Evolutionary conservation across 345 rosid species (phyloP).

Genomic region (Arabis alpina): DNA sequence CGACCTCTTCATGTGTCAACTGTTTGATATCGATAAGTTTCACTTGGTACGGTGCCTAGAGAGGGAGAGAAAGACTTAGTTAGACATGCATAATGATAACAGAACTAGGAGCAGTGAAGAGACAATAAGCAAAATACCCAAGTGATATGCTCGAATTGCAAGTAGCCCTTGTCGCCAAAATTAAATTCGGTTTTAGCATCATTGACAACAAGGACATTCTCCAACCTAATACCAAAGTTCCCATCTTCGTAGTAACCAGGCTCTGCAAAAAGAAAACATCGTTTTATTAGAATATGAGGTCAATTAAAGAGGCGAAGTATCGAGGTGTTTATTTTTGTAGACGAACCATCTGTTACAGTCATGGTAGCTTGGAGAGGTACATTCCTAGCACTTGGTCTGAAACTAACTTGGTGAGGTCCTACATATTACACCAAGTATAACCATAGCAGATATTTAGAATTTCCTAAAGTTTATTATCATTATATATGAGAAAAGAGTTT

Average conservation of each 20-base stretch:
- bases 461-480: background rate
- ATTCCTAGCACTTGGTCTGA: constrained; percentile 77
- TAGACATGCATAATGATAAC: background rate
- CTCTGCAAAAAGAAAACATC: constrained; percentile 44
- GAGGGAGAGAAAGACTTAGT: background rate
- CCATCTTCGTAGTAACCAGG: constrained; percentile 98
- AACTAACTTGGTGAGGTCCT: constrained; percentile 96
- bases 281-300: background rate
- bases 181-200: constrained; percentile 79
- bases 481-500: constrained; percentile 6
- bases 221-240: constrained; percentile 90
- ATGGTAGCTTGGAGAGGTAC: constrained; percentile 96
- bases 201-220: constrained; percentile 83
- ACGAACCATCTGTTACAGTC: constrained; percentile 98
- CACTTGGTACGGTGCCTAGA: constrained; percentile 86
- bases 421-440: constrained; percentile 38
- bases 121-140: constrained; percentile 66
- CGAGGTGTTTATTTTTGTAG: constrained; percentile 7
- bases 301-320: background rate
- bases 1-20: constrained; percentile 65
- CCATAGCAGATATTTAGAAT: background rate
- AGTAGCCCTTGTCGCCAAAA: constrained; percentile 91
- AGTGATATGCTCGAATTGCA: constrained; percentile 91
- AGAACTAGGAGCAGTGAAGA: constrained; percentile 6
- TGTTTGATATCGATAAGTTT: constrained; percentile 70